These are phyloP conservation scores for Fusarium dimerum DNA, from an alignment of 2,329 filamentous ascomycete genomes.

Conservation along the genomic window DNA sequence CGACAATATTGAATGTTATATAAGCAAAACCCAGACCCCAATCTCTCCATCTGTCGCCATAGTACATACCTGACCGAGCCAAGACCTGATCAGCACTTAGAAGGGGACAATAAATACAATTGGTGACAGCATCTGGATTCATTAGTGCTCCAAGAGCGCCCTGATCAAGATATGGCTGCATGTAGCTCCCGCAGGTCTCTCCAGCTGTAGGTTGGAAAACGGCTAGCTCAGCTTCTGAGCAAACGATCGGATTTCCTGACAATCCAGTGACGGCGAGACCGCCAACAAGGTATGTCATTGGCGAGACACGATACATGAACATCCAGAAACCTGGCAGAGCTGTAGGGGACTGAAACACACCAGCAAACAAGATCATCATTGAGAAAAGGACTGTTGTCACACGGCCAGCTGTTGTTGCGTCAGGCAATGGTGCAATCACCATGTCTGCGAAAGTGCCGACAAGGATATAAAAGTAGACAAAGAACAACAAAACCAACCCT, in stretches of 20 bases:
- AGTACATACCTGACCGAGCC: slow-evolving; percentile 16
- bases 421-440: slow-evolving; percentile 65
- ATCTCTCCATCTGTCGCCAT: slow-evolving; percentile 18
- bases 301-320: slow-evolving; percentile 69
- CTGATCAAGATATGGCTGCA: slow-evolving; percentile 51
- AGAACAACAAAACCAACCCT: slow-evolving; percentile 62
- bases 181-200: slow-evolving; percentile 46
- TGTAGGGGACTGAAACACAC: slow-evolving; percentile 57
- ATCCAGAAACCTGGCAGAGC: slow-evolving; percentile 68
- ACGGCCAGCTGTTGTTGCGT: slow-evolving; percentile 55
- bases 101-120: slow-evolving; percentile 15
- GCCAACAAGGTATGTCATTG: slow-evolving; percentile 65
- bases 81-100: slow-evolving; percentile 16
- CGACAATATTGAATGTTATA: slow-evolving; percentile 17
- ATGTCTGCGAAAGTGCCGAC: slow-evolving; percentile 68
- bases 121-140: slow-evolving; percentile 12
- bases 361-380: slow-evolving; percentile 58
- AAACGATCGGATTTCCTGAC: slow-evolving; percentile 50
- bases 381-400: slow-evolving; percentile 41
- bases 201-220: slow-evolving; percentile 62
- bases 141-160: slow-evolving; percentile 28
- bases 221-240: slow-evolving; percentile 56
- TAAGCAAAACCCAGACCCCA: slow-evolving; percentile 20
- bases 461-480: slow-evolving; percentile 64
- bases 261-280: slow-evolving; percentile 62